Percentiles rank a stretch among this genome's conserved stretches.
Conservation (phyloP, 1,284 basidiomycete genomes). For the Somion occarium region DNA sequence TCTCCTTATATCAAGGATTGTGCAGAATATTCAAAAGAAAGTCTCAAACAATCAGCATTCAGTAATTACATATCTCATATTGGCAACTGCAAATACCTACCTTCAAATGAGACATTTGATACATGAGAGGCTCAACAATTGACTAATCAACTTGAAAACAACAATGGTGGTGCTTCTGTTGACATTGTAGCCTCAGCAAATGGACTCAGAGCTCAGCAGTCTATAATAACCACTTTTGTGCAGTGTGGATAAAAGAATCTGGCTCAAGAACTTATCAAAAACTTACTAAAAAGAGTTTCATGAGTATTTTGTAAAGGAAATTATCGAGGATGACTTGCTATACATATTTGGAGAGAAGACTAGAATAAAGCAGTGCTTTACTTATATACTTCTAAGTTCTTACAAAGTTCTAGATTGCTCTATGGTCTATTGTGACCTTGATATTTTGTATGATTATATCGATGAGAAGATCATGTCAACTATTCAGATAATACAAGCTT, state of each 20-base stretch:
- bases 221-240: background rate
- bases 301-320: slow-evolving; percentile 13
- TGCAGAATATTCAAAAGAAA: background rate
- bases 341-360: slow-evolving; percentile 11
- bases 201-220: background rate
- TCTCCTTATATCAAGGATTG: background rate
- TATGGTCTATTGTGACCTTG: background rate
- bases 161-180: background rate
- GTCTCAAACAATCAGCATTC: background rate
- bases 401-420: background rate
- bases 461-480: background rate
- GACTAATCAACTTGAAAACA: background rate
- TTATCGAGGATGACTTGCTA: slow-evolving; percentile 15
- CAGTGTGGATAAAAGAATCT: background rate
- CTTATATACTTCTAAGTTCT: slow-evolving; percentile 7
- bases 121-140: background rate
- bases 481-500: background rate
- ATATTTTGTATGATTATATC: background rate
- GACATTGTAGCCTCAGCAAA: background rate
- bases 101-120: background rate
- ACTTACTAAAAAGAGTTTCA: slow-evolving; percentile 9
- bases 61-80: background rate
- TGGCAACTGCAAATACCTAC: background rate
- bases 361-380: slow-evolving; percentile 10
- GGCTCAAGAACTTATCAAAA: background rate